A percentile compares a stretch with the other conserved stretches of the same genome.
These are phyloP conservation scores for Talaromyces islandicus DNA, from an alignment of 2,329 filamentous ascomycete species.

Conservation along the genomic window DNA sequence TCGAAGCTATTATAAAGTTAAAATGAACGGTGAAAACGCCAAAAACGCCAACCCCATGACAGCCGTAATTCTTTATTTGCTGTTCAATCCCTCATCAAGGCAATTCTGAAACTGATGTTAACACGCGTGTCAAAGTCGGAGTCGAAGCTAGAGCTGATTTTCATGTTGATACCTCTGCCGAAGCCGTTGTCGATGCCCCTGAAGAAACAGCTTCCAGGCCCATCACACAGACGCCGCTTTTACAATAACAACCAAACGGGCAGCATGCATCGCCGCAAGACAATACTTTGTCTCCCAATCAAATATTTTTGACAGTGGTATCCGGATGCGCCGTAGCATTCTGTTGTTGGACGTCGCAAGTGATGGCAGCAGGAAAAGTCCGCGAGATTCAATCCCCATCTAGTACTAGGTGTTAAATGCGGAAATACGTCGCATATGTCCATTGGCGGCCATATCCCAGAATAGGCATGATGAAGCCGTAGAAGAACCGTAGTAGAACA, in stretches of 20 bases:
- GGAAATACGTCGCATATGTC: not conserved
- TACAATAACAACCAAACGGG: slow-evolving; percentile 42
- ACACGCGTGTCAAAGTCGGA: not conserved
- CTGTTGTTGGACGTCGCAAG: slow-evolving; percentile 37
- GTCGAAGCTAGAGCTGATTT: too few relatives aligned
- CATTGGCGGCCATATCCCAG: slow-evolving; percentile 25
- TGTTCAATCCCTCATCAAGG: not conserved
- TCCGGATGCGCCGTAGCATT: slow-evolving; percentile 33
- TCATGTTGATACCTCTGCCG: not conserved
- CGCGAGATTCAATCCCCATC: not conserved
- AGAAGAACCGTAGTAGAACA: slow-evolving; percentile 2
- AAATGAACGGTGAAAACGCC: not conserved
- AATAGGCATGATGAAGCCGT: slow-evolving; percentile 19
- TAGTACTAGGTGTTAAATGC: not conserved
- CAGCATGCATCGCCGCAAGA: slow-evolving; percentile 41
- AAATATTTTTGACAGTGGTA: slow-evolving; percentile 36
- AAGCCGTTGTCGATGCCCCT: slow-evolving; percentile 11
- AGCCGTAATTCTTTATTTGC: not conserved
- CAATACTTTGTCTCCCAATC: slow-evolving; percentile 30
- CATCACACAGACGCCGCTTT: slow-evolving; percentile 21
- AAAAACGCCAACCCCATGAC: not conserved
- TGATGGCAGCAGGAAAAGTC: slow-evolving; percentile 18
- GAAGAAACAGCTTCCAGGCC: slow-evolving; percentile 18
- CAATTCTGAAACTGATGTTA: not conserved
- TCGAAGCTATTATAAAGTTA: not conserved